These are phyloP conservation scores for Tilletia caries DNA, from an alignment of 1,284 basidiomycete species.

Conservation along the genomic window DNA sequence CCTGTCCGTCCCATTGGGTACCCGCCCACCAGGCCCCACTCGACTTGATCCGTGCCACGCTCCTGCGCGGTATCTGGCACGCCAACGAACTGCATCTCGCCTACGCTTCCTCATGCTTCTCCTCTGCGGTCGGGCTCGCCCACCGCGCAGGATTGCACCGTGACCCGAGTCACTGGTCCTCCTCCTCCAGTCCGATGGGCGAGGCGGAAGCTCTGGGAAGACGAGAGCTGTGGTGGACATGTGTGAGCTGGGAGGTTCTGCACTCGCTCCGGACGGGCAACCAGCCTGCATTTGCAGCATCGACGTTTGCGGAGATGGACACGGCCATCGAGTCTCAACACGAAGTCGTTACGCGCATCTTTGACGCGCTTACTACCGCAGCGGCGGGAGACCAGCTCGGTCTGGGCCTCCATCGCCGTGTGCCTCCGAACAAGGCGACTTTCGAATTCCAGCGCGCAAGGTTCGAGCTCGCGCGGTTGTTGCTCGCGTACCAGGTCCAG, in stretches of 20 bases:
- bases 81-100: slow-evolving; percentile 41
- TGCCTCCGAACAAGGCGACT: slow-evolving; percentile 4
- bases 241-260: slow-evolving; percentile 16
- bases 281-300: not conserved
- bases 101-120: slow-evolving; percentile 41
- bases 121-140: slow-evolving; percentile 35
- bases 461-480: not conserved
- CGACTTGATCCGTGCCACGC: slow-evolving; percentile 39
- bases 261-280: not conserved
- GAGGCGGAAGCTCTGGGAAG: slow-evolving; percentile 35
- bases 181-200: slow-evolving; percentile 29
- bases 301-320: not conserved
- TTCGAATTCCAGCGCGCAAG: slow-evolving; percentile 1
- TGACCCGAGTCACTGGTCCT: slow-evolving; percentile 38
- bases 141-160: slow-evolving; percentile 43
- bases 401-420: not conserved
- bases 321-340: not conserved
- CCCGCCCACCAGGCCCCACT: slow-evolving; percentile 42
- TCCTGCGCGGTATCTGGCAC: slow-evolving; percentile 44
- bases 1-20: slow-evolving; percentile 40
- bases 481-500: not conserved
- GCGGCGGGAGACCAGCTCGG: too few relatives aligned
- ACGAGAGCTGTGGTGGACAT: slow-evolving; percentile 37
- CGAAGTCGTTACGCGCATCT: not conserved
- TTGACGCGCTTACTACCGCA: not conserved